A percentile compares a stretch with the other conserved stretches of the same genome.
phyloP scores from a whole-genome alignment of 345 rosid species.

The Pugionium cornutum region DNA sequence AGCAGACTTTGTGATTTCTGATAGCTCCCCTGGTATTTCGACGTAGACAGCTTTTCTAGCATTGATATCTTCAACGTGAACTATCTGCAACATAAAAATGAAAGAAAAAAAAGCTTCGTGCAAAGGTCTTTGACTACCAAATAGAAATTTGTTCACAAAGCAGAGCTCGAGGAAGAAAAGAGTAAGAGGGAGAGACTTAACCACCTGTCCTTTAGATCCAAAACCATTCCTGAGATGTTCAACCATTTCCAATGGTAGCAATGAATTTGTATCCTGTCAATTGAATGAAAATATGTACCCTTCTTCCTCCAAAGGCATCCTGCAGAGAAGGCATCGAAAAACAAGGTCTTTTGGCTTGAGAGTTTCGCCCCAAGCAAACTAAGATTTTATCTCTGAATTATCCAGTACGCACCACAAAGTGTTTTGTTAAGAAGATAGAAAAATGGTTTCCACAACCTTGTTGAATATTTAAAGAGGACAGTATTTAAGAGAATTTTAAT shows the following conservation, averaged over 20 bases:
- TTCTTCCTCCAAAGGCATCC: no score
- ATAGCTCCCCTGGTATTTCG: conserved; percentile 61
- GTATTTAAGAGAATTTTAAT: no score
- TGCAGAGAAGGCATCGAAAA: no score
- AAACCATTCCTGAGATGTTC: conserved; percentile 75
- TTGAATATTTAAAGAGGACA: no score
- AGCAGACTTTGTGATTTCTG: conserved; percentile 60
- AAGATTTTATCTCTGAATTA: no score
- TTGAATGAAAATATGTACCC: neutral
- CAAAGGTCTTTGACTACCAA: conserved; percentile 9
- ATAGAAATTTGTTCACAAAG: neutral
- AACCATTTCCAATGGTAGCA: conserved; percentile 72
- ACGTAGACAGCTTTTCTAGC: conserved; percentile 58
- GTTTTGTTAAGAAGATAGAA: no score
- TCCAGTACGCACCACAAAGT: no score
- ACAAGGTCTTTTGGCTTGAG: no score
- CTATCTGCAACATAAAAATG: conserved; percentile 53
- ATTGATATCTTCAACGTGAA: conserved; percentile 69
- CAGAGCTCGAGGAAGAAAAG: conserved; percentile 7
- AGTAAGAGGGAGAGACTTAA: conserved; percentile 21
- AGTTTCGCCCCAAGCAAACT: no score
- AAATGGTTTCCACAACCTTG: no score
- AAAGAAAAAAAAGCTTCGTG: conserved; percentile 13
- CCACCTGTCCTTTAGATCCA: conserved; percentile 84
- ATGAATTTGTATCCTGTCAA: conserved; percentile 58